Evolutionary conservation across 2,329 filamentous ascomycete species (phyloP), one percentile per base, ranked within the genome.

Genomic region (Zymoseptoria tritici): DNA sequence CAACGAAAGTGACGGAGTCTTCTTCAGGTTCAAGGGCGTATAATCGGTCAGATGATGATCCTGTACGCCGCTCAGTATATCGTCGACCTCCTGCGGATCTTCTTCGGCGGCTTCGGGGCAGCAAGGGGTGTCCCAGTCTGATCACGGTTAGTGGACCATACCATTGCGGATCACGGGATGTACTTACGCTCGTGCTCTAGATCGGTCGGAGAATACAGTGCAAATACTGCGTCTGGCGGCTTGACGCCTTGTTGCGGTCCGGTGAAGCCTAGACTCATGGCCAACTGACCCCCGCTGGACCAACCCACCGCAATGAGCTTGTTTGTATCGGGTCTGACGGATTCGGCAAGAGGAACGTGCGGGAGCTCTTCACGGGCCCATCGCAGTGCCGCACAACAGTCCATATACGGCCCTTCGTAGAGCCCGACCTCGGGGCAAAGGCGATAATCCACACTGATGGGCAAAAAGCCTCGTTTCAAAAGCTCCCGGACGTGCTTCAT

Each of bases 361-460:
- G 58, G 54, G 2, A 61, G 52, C 1, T 51, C 55, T 19, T 57
- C 49, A n/a, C 58, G 31, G 1, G 50, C 49, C 60, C 60, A 61
- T 22, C 22, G 29, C 31, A 59, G 16, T 16, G 57, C 56, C 16
- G 58, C 56, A 21, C 56, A 58, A 19, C 19, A 36, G 50, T 61
- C 60, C n/a, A 46, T 54, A 53, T 58, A 56, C 6, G 60, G 60
- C 4, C 60, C 60, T 20, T 59, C 54, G 50, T 36, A 21, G 13
- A 61, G 49, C 19, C 9, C 55, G 5, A 54, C 49, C 54, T 58
- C 57, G 7, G 60, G 60, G n/a, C 49, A 53, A 21, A 61, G 60
- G 49, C 60, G 20, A 31, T 61, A 61, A 19, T 61, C 60, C 13
- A 54, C 36, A 36, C 60, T 61, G 9, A 61, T 54, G 19, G 60